phyloP scores from a whole-genome alignment of 768 basidiomycete species.

The Serendipita vermifera region DNA sequence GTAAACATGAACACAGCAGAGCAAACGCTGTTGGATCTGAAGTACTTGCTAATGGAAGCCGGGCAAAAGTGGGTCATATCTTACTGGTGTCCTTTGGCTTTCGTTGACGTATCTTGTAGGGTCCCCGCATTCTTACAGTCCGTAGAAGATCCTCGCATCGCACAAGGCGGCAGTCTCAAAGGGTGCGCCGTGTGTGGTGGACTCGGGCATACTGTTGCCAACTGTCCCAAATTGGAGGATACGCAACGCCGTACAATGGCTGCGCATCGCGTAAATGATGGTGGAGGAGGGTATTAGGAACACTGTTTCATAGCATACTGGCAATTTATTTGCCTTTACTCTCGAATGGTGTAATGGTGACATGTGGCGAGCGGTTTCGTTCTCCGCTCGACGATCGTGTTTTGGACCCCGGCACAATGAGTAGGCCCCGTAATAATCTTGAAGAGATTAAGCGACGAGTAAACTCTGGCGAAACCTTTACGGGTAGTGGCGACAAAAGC shows the following conservation, averaged over 20 bases:
- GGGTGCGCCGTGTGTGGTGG: conserved; percentile 97
- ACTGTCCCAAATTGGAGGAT: conserved; percentile 96
- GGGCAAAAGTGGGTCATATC: conserved; percentile 72
- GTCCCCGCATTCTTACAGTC: conserved; percentile 3
- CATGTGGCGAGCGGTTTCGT: too few relatives aligned
- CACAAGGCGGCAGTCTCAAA: conserved; percentile 60
- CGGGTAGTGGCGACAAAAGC: neutral
- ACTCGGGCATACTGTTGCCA: conserved; percentile 85
- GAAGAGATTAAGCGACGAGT: neutral
- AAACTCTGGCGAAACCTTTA: neutral
- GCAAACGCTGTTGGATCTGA: conserved; percentile 91
- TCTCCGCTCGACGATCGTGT: too few relatives aligned
- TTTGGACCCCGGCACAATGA: too few relatives aligned
- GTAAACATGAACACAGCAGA: conserved; percentile 97
- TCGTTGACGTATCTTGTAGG: neutral
- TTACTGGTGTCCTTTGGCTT: neutral
- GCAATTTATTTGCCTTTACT: too few relatives aligned
- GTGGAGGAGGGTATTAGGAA: conserved; percentile 42
- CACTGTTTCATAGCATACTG: neutral
- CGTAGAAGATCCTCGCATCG: conserved; percentile 77
- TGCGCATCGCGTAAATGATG: conserved; percentile 58
- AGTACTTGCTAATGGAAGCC: conserved; percentile 92
- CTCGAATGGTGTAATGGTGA: too few relatives aligned
- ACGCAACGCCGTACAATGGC: conserved; percentile 83
- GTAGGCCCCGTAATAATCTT: conserved; percentile 5